A percentile compares a stretch with the other conserved stretches of the same genome.
Evolutionary conservation across 345 rosid genomes (phyloP).

Genomic region (Populus deltoides): DNA sequence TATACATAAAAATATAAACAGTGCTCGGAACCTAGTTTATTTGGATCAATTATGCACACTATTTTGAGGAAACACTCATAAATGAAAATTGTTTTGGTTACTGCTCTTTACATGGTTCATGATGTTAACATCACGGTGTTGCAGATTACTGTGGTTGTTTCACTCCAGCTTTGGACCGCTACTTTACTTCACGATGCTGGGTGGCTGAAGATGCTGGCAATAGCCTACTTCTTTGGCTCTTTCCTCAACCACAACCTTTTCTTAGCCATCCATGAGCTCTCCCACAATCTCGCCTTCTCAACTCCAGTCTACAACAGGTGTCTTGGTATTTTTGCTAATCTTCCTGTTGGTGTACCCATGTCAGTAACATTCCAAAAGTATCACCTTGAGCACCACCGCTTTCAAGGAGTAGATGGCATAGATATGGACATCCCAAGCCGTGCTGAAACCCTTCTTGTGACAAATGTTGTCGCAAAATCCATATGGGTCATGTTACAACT

Average conservation of each 20-base stretch:
- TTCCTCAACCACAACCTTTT: slow-evolving; percentile 90
- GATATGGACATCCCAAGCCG: slow-evolving; percentile 82
- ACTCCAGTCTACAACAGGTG: slow-evolving; percentile 72
- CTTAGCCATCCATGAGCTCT: slow-evolving; percentile 85
- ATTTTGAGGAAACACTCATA: background rate
- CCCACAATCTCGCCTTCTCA: slow-evolving; percentile 90
- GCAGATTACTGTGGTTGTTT: slow-evolving; percentile 66
- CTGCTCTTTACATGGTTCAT: background rate
- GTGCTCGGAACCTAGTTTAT: background rate
- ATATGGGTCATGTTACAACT: slow-evolving; percentile 79
- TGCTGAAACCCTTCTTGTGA: slow-evolving; percentile 58
- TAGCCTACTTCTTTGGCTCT: slow-evolving; percentile 77
- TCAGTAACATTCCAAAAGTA: slow-evolving; percentile 84
- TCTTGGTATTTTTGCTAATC: slow-evolving; percentile 85
- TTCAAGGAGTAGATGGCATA: slow-evolving; percentile 80
- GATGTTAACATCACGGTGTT: slow-evolving; percentile 14
- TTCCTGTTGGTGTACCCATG: slow-evolving; percentile 91
- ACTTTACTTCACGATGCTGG: slow-evolving; percentile 55
- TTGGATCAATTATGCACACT: no score
- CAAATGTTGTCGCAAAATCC: slow-evolving; percentile 51
- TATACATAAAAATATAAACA: background rate
- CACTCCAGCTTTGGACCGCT: slow-evolving; percentile 68
- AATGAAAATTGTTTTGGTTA: background rate
- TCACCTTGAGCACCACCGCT: slow-evolving; percentile 88
- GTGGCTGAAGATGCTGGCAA: slow-evolving; percentile 63